These are phyloP conservation scores for Penicillium riverlandense DNA, from an alignment of 495 filamentous ascomycete species.

Conservation along the genomic window DNA sequence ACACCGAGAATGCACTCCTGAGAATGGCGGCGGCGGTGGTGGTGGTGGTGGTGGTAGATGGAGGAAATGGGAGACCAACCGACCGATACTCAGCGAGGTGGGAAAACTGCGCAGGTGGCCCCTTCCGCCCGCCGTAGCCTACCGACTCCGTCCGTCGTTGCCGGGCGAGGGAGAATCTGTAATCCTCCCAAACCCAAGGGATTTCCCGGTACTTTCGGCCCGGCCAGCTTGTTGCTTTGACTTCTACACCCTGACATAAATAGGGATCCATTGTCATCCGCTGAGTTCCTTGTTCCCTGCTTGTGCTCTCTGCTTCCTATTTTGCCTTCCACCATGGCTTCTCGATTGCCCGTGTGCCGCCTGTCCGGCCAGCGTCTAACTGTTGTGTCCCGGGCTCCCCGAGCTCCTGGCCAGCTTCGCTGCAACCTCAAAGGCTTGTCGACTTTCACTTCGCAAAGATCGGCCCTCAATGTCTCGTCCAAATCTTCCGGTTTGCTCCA, in stretches of 20 bases:
- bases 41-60: too few species aligned
- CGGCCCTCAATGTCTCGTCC: conserved; percentile 8
- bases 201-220: too few species aligned
- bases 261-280: neutral
- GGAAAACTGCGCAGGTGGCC: too few species aligned
- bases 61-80: too few species aligned
- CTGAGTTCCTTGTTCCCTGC: neutral
- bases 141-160: too few species aligned
- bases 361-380: conserved; percentile 29
- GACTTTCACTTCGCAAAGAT: conserved; percentile 9
- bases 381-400: conserved; percentile 21
- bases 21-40: too few species aligned
- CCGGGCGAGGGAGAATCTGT: too few species aligned
- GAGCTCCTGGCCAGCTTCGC: conserved; percentile 17
- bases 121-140: too few species aligned
- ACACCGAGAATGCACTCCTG: neutral
- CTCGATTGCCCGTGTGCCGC: conserved; percentile 33
- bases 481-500: conserved; percentile 23
- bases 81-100: too few species aligned
- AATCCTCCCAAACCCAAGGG: too few species aligned
- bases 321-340: conserved; percentile 27
- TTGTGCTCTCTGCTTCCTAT: neutral
- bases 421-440: conserved; percentile 15
- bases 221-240: too few species aligned
- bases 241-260: too few species aligned